Conservation (phyloP, 202 grass and related monocot genomes). For the Panicum virgatum region DNA sequence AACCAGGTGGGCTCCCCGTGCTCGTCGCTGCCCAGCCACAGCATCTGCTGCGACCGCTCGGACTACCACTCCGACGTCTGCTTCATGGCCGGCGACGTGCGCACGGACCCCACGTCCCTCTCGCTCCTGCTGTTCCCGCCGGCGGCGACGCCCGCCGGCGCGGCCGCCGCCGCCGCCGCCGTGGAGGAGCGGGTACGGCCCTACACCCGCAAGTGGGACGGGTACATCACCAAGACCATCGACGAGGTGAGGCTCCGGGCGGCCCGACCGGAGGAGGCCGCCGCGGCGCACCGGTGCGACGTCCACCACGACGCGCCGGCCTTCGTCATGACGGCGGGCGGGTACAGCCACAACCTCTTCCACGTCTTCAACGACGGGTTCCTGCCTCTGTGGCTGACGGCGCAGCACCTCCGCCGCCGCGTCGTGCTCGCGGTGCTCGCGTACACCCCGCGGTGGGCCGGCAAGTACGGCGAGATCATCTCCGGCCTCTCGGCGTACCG, state of each 20-base stretch:
- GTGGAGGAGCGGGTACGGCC: conserved; percentile 47
- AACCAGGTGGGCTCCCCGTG: conserved; percentile 50
- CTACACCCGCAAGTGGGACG: conserved; percentile 75
- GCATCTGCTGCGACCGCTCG: conserved; percentile 66
- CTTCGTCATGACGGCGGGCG: conserved; percentile 52
- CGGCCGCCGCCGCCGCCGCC: neutral
- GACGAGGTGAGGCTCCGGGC: conserved; percentile 49
- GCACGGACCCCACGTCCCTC: conserved; percentile 51
- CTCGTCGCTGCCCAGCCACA: conserved; percentile 18
- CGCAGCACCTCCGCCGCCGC: conserved; percentile 58
- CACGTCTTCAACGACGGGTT: conserved; percentile 78
- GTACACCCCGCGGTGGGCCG: conserved; percentile 51
- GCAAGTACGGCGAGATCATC: conserved; percentile 51
- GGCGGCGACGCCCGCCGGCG: neutral
- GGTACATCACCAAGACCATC: conserved; percentile 25
- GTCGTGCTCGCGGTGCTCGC: conserved; percentile 52
- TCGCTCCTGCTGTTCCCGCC: conserved; percentile 47
- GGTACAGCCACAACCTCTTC: conserved; percentile 69
- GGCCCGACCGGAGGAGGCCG: neutral
- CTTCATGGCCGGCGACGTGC: conserved; percentile 76
- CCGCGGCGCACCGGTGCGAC: conserved; percentile 43
- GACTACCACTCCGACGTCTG: conserved; percentile 65
- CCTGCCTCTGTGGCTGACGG: conserved; percentile 63
- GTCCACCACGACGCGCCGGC: conserved; percentile 56
- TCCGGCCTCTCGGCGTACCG: conserved; percentile 19